Evolutionary conservation across 306 rosid genomes (phyloP), one percentile per base, ranked within the genome.

Genomic region (Medicago lupulina): DNA sequence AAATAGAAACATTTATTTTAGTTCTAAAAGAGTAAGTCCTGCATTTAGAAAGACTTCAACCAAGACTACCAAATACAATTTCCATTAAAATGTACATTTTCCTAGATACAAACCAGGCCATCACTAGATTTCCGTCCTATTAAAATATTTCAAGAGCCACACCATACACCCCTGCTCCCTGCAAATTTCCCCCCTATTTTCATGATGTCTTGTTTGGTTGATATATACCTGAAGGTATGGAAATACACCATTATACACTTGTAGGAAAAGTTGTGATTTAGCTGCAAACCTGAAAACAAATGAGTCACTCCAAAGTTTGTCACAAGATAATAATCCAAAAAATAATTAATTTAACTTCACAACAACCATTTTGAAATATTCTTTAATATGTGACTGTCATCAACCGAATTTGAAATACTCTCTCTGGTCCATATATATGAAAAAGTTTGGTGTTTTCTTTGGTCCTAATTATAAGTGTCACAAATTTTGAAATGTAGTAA

Each of bases 201-300:
- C 43, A 61, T 51, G 34, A 36, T 21, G 57, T 25, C 8, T 51
- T 69, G 62, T 66, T 58, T 58, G 41, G 58, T 72, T 50, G 60
- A 73, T 40, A 55, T 21, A 70, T 72, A 84, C 97, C 98, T 95
- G 97, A 81, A 95, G 89, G 85, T 84, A 85, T 54, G 98, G 98
- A 80, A 67, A 74, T 57, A 90, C 82, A 19, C 25, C 55, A 63
- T 81, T 69, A 79, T 84, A 90, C 62, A 89, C 96, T 58, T 77
- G 93, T 55, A 51, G 66, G 81, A 90, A 88, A 68, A 90, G 23
- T 38, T 84, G 81, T 73, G 97, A 92, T 78, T 86, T 87, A 11
- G 75, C 80, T 9, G 88, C 89, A 78, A 87, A 85, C 93, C 98
- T 90, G 97, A 86, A 67, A 80, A 71, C 57, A 73, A 21, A 54